Evolutionary conservation across 148 eudicot species (phyloP), one percentile per base, ranked within the genome.

Genomic region (Rhododendron henanense): DNA sequence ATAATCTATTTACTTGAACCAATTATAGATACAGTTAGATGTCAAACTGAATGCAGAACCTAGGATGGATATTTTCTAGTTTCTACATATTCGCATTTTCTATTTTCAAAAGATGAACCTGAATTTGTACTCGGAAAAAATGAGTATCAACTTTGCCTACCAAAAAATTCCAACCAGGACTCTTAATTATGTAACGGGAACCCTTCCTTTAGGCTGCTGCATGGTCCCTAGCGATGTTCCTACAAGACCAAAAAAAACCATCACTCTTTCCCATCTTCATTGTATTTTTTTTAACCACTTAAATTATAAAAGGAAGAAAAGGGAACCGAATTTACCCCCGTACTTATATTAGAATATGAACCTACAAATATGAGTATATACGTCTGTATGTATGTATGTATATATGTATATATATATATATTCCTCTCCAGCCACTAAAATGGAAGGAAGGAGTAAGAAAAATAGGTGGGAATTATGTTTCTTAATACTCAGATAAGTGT

Each of bases 201-300:
- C 86, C 81, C 89, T 80, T 80, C 89, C 89, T 81, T 87, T 87
- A 53, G 86, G 84, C 81, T 84, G 86, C 61, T 87, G 86, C 74
- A 87, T 48, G 47, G 84, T 79, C 61, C 79, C 84, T 39, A 87
- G 83, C 1, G 86, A 33, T 23, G 81, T 79, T 84, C 89, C 89
- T 87, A 87, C 89, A 80, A 87, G 44, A 84, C 59, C 81, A 84
- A 51, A 80, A 41, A 31, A 69, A 79, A 19, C 28, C 69, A 78
- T 51, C 65, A 75, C 33, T n/a, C 44, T 31, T 51, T 51, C 1
- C 61, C 77, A 44, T 35, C 16, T 25, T n/a, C 71, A 23, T 65
- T n/a, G 31, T n/a, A n/a, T 65, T 7, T 63, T 23, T 15, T 55
- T 55, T 10, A 44, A 71, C 48, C 45, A 79, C 37, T 69, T 57